Percentiles rank a stretch among this genome's conserved stretches.
Evolutionary conservation across 2,329 filamentous ascomycete species (phyloP).

Genomic region (Tetracladium maxilliforme): DNA sequence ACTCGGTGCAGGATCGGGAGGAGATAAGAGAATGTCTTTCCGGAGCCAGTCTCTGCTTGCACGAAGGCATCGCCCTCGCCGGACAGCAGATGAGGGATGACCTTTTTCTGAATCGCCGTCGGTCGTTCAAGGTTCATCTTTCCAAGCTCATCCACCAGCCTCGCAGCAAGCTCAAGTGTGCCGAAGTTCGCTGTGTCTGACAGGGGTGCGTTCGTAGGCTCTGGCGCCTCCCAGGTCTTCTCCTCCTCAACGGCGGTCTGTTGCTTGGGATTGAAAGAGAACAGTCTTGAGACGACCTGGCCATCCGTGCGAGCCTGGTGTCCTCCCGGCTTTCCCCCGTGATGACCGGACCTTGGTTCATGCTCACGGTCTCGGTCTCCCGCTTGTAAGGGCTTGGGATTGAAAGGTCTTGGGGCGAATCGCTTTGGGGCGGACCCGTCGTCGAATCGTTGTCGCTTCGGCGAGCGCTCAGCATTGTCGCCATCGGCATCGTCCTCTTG

Average conservation of each 20-base stretch:
- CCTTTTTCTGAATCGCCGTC: slow-evolving; percentile 86
- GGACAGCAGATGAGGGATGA: slow-evolving; percentile 65
- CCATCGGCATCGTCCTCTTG: slow-evolving; percentile 14
- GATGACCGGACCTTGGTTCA: too few species aligned
- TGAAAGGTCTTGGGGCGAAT: too few species aligned
- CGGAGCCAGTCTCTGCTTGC: slow-evolving; percentile 92
- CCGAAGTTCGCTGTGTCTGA: slow-evolving; percentile 65
- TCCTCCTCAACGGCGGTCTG: slow-evolving; percentile 41
- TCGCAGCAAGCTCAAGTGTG: too few species aligned
- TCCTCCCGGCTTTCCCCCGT: slow-evolving; percentile 22
- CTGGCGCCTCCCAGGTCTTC: slow-evolving; percentile 27
- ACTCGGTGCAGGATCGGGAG: slow-evolving; percentile 84
- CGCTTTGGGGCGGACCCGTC: too few species aligned
- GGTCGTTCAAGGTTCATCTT: slow-evolving; percentile 85
- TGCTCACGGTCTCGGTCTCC: too few species aligned
- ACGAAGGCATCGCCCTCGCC: slow-evolving; percentile 86
- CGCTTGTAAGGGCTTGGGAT: too few species aligned
- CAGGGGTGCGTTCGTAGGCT: slow-evolving; percentile 70
- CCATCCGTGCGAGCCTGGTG: too few species aligned
- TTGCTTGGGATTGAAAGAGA: slow-evolving; percentile 73
- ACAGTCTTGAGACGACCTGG: slow-evolving; percentile 78
- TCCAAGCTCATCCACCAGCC: too few species aligned
- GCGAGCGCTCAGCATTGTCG: too few species aligned
- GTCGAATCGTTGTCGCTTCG: slow-evolving; percentile 4
- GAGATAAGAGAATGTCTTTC: slow-evolving; percentile 94